These are phyloP conservation scores for Corchorus olitorius DNA, from an alignment of 345 rosid genomes.

Conservation along the genomic window DNA sequence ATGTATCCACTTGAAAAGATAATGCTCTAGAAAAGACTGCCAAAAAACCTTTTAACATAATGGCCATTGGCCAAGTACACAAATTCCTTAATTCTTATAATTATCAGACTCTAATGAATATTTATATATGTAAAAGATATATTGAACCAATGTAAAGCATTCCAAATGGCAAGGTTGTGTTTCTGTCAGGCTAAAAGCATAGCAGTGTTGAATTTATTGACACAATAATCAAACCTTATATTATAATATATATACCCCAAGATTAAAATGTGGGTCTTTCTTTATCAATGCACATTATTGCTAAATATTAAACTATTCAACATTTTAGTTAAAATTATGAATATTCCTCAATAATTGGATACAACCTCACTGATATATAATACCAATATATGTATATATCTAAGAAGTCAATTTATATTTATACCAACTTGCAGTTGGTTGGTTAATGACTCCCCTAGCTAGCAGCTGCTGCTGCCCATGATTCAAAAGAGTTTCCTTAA, in stretches of 20 bases:
- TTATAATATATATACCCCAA: not conserved
- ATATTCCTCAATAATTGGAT: not conserved
- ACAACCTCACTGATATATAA: not conserved
- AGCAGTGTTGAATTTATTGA: not conserved
- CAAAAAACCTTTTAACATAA: not conserved
- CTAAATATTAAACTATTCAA: not conserved
- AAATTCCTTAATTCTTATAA: not conserved
- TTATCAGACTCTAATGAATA: not conserved
- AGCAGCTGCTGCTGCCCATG: not conserved
- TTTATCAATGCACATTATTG: slow-evolving; percentile 1
- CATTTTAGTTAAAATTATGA: not conserved
- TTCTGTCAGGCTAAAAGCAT: not conserved
- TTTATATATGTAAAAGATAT: not conserved
- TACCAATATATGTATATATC: not conserved
- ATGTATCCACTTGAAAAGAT: not conserved
- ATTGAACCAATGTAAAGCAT: not conserved
- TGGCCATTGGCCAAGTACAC: not conserved
- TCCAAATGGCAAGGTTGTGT: not conserved
- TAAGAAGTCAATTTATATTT: not conserved
- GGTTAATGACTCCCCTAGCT: not conserved
- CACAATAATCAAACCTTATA: not conserved
- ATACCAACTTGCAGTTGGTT: not conserved
- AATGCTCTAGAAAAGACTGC: not conserved
- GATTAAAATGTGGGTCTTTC: not conserved
- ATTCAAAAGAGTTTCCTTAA: not conserved